Evolutionary conservation across 2,329 filamentous ascomycete species (phyloP).

Genomic region (Cladosporium austrohemisphaericum): DNA sequence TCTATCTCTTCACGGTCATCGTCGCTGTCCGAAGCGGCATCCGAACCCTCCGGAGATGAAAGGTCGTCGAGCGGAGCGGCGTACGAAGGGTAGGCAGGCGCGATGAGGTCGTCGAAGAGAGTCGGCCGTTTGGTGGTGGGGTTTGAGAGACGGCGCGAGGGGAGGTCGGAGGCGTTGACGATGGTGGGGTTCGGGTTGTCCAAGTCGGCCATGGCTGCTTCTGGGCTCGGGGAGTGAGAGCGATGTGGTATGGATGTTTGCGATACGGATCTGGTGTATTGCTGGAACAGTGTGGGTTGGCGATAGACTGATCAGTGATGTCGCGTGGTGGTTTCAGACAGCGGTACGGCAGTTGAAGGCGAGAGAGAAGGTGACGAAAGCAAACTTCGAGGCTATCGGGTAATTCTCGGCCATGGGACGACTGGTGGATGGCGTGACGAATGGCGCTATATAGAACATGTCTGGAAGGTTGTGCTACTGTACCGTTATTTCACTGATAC

Average conservation of each 20-base stretch:
- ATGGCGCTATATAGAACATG: too few relatives aligned
- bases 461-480: too few relatives aligned
- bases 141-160: slow-evolving; percentile 61
- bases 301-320: not conserved
- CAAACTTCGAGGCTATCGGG: too few relatives aligned
- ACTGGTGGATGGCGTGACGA: too few relatives aligned
- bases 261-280: not conserved
- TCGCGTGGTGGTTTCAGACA: not conserved
- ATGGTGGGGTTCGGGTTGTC: slow-evolving; percentile 91
- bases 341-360: too few relatives aligned
- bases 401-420: too few relatives aligned
- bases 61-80: slow-evolving; percentile 31
- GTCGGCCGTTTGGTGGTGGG: slow-evolving; percentile 45
- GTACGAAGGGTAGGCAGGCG: slow-evolving; percentile 46
- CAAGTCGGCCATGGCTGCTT: slow-evolving; percentile 39
- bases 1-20: slow-evolving; percentile 81
- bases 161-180: slow-evolving; percentile 80
- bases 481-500: too few relatives aligned
- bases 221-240: slow-evolving; percentile 1
- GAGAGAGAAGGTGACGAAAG: too few relatives aligned
- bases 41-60: slow-evolving; percentile 36
- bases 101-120: slow-evolving; percentile 52
- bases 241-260: not conserved
- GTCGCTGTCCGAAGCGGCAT: slow-evolving; percentile 51
- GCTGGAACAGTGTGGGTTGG: too few relatives aligned